Evolutionary conservation across 331 rosid species (phyloP).

Genomic region (Prunus yedoensis): DNA sequence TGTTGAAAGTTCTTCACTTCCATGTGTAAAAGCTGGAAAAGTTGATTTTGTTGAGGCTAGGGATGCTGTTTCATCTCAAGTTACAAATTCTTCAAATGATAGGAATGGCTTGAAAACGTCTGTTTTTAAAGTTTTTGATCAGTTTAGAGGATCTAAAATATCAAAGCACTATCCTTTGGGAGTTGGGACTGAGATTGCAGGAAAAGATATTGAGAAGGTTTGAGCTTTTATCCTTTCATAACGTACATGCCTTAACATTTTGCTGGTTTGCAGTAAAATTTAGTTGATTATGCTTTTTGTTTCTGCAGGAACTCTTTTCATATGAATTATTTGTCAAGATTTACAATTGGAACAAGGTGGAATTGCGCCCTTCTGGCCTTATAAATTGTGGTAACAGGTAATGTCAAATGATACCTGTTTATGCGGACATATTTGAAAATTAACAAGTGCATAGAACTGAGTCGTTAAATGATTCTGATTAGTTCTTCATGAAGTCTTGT

Average conservation of each 20-base stretch:
- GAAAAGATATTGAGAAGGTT: constrained; percentile 74
- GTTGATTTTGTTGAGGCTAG: constrained; percentile 40
- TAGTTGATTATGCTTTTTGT: neutral
- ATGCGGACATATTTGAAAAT: neutral
- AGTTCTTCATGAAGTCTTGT: constrained; percentile 15
- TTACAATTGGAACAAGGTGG: constrained; percentile 69
- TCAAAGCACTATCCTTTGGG: constrained; percentile 43
- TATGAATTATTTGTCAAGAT: constrained; percentile 81
- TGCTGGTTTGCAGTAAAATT: constrained; percentile 18
- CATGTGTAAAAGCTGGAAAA: constrained; percentile 33
- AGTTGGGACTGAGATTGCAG: constrained; percentile 48
- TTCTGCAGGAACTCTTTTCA: constrained; percentile 66
- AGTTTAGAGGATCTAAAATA: constrained; percentile 70
- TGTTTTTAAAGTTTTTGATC: constrained; percentile 75
- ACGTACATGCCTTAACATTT: neutral
- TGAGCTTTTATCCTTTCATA: constrained; percentile 10
- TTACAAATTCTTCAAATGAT: constrained; percentile 44
- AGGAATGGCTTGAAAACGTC: constrained; percentile 68
- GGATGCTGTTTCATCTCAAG: constrained; percentile 44
- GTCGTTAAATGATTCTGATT: constrained; percentile 8
- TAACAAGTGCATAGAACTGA: constrained; percentile 13
- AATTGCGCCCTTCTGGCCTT: constrained; percentile 80
- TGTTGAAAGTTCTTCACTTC: constrained; percentile 29
- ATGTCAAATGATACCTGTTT: constrained; percentile 14
- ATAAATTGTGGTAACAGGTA: constrained; percentile 95